These are phyloP conservation scores for Xylaria sp. DNA, from an alignment of 2,329 filamentous ascomycete genomes.

Conservation along the genomic window DNA sequence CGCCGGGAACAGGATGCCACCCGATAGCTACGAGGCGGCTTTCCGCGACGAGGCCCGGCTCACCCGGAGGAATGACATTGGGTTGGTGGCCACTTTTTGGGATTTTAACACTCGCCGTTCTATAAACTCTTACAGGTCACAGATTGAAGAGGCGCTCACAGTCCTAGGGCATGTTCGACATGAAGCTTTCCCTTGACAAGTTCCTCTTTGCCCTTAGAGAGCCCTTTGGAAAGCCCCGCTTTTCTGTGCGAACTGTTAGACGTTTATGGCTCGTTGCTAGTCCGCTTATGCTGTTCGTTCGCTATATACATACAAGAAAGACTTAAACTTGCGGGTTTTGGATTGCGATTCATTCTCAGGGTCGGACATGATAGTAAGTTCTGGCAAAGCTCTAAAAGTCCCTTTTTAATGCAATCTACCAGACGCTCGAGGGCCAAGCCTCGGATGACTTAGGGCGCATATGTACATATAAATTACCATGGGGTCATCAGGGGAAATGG, in stretches of 20 bases:
- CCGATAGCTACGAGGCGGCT: slow-evolving; percentile 36
- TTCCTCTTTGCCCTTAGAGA: slow-evolving; percentile 34
- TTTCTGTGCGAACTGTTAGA: slow-evolving; percentile 36
- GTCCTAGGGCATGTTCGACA: slow-evolving; percentile 37
- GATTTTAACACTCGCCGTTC: slow-evolving; percentile 22
- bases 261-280: background rate
- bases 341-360: slow-evolving; percentile 26
- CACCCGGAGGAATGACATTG: slow-evolving; percentile 35
- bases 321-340: slow-evolving; percentile 32
- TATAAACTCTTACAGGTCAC: background rate
- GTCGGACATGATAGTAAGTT: slow-evolving; percentile 31
- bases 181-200: slow-evolving; percentile 38
- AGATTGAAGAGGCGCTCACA: slow-evolving; percentile 31
- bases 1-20: slow-evolving; percentile 40
- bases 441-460: slow-evolving; percentile 14
- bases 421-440: slow-evolving; percentile 3
- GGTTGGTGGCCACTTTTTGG: slow-evolving; percentile 36
- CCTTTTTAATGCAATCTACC: background rate
- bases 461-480: background rate
- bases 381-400: slow-evolving; percentile 2
- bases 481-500: background rate
- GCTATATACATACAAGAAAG: slow-evolving; percentile 37
- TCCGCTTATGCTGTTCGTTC: background rate
- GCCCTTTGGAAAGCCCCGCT: slow-evolving; percentile 33
- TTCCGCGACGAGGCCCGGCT: slow-evolving; percentile 30